Evolutionary conservation across 208 protist species (phyloP).

Genomic region (Herpetomonas tarakana): DNA sequence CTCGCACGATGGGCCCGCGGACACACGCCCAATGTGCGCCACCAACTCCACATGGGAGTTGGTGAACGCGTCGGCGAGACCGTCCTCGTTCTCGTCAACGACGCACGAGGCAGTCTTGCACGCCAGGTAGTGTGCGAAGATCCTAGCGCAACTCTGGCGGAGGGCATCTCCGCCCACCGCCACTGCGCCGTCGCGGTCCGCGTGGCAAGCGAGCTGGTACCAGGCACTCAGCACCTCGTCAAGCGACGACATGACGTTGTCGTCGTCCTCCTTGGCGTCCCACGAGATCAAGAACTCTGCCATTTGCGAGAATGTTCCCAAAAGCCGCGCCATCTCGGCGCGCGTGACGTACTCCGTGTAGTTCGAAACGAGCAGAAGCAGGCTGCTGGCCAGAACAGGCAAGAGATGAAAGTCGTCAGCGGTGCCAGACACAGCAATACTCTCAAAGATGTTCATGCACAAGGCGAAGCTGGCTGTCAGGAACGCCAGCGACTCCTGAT

Average conservation of each 20-base stretch:
- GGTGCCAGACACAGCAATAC: constrained; percentile 10
- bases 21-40: constrained; percentile 56
- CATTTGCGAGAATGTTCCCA: constrained; percentile 19
- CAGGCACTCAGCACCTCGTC: constrained; percentile 66
- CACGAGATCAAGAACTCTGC: constrained; percentile 34
- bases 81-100: constrained; percentile 46
- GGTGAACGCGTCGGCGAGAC: constrained; percentile 58
- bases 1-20: constrained; percentile 17
- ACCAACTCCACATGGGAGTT: constrained; percentile 66
- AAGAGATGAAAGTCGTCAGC: constrained; percentile 24
- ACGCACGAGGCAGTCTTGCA: constrained; percentile 17
- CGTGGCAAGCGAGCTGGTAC: constrained; percentile 13
- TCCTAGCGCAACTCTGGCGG: constrained; percentile 12
- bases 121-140: constrained; percentile 30
- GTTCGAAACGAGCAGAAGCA: constrained; percentile 42
- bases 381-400: constrained; percentile 26
- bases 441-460: constrained; percentile 33
- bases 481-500: constrained; percentile 20
- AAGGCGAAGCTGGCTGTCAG: constrained; percentile 20
- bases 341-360: constrained; percentile 29
- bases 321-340: constrained; percentile 11
- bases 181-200: constrained; percentile 1
- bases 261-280: constrained; percentile 41
- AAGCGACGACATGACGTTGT: constrained; percentile 61
- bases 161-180: neutral